Evolutionary conservation across 2,329 filamentous ascomycete genomes (phyloP).

Genomic region (Tolypocladium guangdongense): DNA sequence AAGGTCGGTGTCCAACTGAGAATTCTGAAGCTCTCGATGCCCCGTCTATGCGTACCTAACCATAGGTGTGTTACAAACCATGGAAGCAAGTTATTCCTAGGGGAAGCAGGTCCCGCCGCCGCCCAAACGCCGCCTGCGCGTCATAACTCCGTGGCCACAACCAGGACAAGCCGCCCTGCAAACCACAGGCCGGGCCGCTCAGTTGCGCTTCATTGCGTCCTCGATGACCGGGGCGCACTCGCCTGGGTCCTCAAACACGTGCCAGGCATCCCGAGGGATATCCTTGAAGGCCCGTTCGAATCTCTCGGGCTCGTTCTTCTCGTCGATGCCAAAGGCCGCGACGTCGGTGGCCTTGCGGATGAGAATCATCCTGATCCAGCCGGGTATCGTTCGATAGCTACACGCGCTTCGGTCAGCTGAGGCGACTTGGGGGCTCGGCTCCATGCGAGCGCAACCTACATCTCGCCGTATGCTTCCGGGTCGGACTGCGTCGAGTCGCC

Average conservation of each 20-base stretch:
- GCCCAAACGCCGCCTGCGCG: not conserved
- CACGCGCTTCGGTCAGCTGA: slow-evolving; percentile 4
- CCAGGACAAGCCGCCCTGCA: not conserved
- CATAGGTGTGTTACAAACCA: no score
- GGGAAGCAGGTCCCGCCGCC: not conserved
- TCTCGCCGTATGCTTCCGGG: slow-evolving; percentile 78
- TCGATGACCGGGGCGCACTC: slow-evolving; percentile 40
- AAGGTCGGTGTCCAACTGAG: not conserved
- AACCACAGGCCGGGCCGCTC: not conserved
- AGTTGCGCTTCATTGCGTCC: slow-evolving; percentile 8
- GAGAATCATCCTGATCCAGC: slow-evolving; percentile 74
- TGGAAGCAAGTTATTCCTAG: not conserved
- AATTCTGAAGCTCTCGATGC: no score
- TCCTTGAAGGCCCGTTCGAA: slow-evolving; percentile 77
- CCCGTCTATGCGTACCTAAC: not conserved
- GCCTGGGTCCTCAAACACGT: slow-evolving; percentile 67
- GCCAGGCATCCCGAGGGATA: slow-evolving; percentile 62
- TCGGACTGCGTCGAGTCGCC: slow-evolving; percentile 90
- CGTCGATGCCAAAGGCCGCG: slow-evolving; percentile 54
- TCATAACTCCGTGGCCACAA: not conserved
- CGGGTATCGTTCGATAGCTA: slow-evolving; percentile 52
- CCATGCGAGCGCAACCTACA: slow-evolving; percentile 35
- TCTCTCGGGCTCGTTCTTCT: slow-evolving; percentile 61
- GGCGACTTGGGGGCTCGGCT: not conserved
- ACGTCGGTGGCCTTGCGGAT: slow-evolving; percentile 77